Evolutionary conservation across 78 protist genomes (phyloP).

Genomic region (Dictyostelium brefeldianum): DNA sequence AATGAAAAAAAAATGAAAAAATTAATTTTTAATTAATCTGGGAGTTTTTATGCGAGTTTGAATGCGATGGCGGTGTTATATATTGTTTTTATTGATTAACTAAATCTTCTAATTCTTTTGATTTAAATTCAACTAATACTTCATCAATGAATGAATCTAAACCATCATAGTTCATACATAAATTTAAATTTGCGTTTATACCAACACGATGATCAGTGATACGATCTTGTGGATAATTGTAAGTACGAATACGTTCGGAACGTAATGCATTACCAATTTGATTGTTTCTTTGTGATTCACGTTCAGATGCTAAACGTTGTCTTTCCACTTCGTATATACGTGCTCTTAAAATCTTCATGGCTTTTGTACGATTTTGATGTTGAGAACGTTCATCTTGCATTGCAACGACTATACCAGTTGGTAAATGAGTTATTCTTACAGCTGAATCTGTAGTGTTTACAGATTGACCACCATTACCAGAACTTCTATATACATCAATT

Average conservation of each 20-base stretch:
- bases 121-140: conserved; percentile 51
- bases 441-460: conserved; percentile 97
- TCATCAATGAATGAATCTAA: conserved; percentile 67
- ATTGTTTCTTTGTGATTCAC: conserved; percentile 9
- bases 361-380: conserved; percentile 88
- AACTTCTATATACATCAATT: conserved; percentile 78
- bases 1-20: neutral
- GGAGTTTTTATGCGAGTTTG: too few species aligned
- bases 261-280: conserved; percentile 86
- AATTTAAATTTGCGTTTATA: conserved; percentile 31
- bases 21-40: neutral
- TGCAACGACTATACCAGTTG: conserved; percentile 91
- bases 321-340: conserved; percentile 82
- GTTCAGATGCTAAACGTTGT: conserved; percentile 31
- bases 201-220: conserved; percentile 94
- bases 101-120: conserved; percentile 43
- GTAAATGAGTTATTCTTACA: conserved; percentile 93
- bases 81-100: neutral
- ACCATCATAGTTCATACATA: conserved; percentile 53
- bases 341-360: conserved; percentile 84
- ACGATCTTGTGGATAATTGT: conserved; percentile 93
- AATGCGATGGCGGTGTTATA: too few species aligned
- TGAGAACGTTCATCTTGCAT: conserved; percentile 94
- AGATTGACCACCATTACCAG: conserved; percentile 97
- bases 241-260: conserved; percentile 90